phyloP scores from a whole-genome alignment of 768 basidiomycete species.

The Hydnomerulius pinastri region DNA sequence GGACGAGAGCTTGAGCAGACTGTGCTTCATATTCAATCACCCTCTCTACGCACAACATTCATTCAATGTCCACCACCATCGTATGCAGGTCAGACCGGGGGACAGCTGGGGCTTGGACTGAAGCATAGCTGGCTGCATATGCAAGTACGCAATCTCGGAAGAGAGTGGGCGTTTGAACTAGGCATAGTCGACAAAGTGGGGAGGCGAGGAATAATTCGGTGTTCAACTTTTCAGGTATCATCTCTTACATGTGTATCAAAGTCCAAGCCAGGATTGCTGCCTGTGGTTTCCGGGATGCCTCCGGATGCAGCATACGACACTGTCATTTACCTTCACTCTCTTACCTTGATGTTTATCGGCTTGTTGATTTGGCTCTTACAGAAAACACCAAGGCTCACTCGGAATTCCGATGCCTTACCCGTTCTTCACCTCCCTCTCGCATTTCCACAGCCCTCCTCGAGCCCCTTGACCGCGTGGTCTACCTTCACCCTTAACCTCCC shows the following conservation, averaged over 20 bases:
- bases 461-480: slow-evolving; percentile 67
- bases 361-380: slow-evolving; percentile 28
- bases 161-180: slow-evolving; percentile 76
- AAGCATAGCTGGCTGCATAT: slow-evolving; percentile 76
- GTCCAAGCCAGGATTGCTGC: too few species aligned
- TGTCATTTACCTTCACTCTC: slow-evolving; percentile 4
- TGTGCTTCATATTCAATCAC: slow-evolving; percentile 80
- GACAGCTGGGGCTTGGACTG: slow-evolving; percentile 47
- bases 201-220: slow-evolving; percentile 59
- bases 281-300: too few species aligned
- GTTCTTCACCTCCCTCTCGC: slow-evolving; percentile 71
- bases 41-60: slow-evolving; percentile 66
- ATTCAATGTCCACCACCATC: slow-evolving; percentile 57
- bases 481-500: slow-evolving; percentile 65
- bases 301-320: too few species aligned
- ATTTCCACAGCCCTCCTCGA: slow-evolving; percentile 58
- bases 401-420: slow-evolving; percentile 42
- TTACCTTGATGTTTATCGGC: not conserved
- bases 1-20: slow-evolving; percentile 54
- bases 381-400: slow-evolving; percentile 57
- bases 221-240: slow-evolving; percentile 80
- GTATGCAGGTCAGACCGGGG: slow-evolving; percentile 4
- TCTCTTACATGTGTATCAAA: not conserved
- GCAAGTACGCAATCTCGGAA: slow-evolving; percentile 67
- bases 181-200: slow-evolving; percentile 68